Conservation (phyloP, 2,329 filamentous ascomycete species). For the Pseudocercospora crystallina region DNA sequence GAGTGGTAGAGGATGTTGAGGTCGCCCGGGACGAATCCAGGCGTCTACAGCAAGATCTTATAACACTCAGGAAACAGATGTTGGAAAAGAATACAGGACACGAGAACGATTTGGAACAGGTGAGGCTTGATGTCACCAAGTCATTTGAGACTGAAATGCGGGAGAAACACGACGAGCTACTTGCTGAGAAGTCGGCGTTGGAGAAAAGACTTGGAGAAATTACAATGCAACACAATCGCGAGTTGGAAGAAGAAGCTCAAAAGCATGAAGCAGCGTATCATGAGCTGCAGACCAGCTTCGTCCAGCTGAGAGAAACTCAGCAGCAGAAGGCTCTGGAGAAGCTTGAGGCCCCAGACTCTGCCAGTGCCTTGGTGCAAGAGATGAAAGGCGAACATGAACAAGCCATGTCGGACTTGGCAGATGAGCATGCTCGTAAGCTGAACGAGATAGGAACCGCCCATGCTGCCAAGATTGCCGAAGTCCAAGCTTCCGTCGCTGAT, state of each 20-base stretch:
- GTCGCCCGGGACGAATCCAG: not conserved
- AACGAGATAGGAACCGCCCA: constrained; percentile 8
- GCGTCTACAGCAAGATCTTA: not conserved
- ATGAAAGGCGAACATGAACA: constrained; percentile 13
- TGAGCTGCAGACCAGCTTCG: constrained; percentile 19
- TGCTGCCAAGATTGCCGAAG: constrained; percentile 9
- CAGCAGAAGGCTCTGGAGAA: not conserved
- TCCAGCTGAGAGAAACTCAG: constrained; percentile 21
- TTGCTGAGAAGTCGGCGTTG: constrained; percentile 14
- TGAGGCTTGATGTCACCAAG: too few relatives aligned
- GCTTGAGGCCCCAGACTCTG: constrained; percentile 2
- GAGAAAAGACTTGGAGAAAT: constrained; percentile 19
- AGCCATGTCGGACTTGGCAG: constrained; percentile 8
- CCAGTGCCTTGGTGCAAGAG: constrained; percentile 8
- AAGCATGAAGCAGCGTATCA: constrained; percentile 24
- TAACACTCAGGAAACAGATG: not conserved
- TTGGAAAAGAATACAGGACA: not conserved
- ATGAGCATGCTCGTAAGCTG: constrained; percentile 9
- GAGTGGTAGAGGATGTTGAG: too few relatives aligned
- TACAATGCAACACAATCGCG: constrained; percentile 25
- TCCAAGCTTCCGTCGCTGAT: constrained; percentile 6
- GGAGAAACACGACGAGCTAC: constrained; percentile 8
- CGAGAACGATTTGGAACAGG: too few relatives aligned
- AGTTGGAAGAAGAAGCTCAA: constrained; percentile 26
- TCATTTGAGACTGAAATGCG: not conserved